Evolutionary conservation across 768 basidiomycete species (phyloP).

Genomic region (Naganishia kalamii): DNA sequence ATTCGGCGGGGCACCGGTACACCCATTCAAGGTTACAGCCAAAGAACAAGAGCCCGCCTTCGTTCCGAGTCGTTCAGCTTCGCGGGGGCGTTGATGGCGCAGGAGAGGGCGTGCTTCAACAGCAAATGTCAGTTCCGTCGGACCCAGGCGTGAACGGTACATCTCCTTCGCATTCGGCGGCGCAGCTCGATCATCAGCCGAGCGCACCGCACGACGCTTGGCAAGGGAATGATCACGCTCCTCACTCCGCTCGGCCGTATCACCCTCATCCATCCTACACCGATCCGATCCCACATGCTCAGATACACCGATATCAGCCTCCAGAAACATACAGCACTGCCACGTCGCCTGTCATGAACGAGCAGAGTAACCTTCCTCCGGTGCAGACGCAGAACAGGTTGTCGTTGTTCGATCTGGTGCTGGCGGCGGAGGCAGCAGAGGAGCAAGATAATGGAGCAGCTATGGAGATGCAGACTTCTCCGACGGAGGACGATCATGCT

Average conservation of each 20-base stretch:
- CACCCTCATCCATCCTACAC: not conserved
- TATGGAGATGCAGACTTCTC: not conserved
- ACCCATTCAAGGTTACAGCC: slow-evolving; percentile 1
- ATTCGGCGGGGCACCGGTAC: not conserved
- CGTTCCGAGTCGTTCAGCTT: slow-evolving; percentile 4
- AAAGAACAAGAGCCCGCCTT: slow-evolving; percentile 13
- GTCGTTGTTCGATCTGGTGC: slow-evolving; percentile 1
- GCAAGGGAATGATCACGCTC: not conserved
- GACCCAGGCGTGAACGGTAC: not conserved
- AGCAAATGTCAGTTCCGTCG: not conserved
- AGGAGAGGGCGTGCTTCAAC: not conserved
- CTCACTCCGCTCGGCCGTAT: not conserved
- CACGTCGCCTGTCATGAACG: not conserved
- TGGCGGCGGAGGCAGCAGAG: not conserved
- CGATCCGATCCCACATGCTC: slow-evolving; percentile 8
- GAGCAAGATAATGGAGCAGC: not conserved
- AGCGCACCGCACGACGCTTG: not conserved
- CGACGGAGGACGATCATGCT: not conserved
- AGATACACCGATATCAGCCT: not conserved
- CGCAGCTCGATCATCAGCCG: not conserved
- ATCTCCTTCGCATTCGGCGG: not conserved
- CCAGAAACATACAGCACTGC: not conserved
- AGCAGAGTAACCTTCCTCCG: not conserved
- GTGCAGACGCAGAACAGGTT: not conserved
- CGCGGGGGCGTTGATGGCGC: not conserved